These are phyloP conservation scores for Curvularia verruculosa DNA, from an alignment of 2,329 filamentous ascomycete genomes.

Conservation along the genomic window DNA sequence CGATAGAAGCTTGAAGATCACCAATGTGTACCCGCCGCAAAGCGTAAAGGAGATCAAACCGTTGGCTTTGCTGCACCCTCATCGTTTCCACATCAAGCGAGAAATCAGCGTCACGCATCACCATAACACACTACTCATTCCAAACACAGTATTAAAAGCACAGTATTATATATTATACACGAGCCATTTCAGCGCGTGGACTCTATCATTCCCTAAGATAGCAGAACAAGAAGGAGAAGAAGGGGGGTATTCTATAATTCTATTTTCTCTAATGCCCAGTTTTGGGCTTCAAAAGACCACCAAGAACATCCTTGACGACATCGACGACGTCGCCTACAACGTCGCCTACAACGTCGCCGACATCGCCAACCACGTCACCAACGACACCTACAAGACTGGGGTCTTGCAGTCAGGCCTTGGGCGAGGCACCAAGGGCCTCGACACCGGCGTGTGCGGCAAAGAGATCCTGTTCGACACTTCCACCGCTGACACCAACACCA, in stretches of 20 bases:
- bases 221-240: background rate
- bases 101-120: slow-evolving; percentile 9
- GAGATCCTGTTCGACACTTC: slow-evolving; percentile 35
- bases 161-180: background rate
- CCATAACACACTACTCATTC: background rate
- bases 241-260: background rate
- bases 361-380: too few species aligned
- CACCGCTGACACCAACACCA: slow-evolving; percentile 39
- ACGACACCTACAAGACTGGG: background rate
- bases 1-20: slow-evolving; percentile 13
- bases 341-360: too few species aligned
- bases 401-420: slow-evolving; percentile 7
- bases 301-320: background rate
- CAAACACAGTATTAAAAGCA: background rate
- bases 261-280: background rate
- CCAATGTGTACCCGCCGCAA: too few species aligned
- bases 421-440: slow-evolving; percentile 19
- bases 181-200: background rate
- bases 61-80: background rate
- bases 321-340: too few species aligned
- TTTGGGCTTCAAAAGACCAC: background rate
- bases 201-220: background rate
- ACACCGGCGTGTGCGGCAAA: slow-evolving; percentile 31
- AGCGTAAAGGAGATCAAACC: slow-evolving; percentile 5
- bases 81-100: slow-evolving; percentile 10